Evolutionary conservation across 2,329 filamentous ascomycete species (phyloP).

Genomic region (Neospermospora avenae): DNA sequence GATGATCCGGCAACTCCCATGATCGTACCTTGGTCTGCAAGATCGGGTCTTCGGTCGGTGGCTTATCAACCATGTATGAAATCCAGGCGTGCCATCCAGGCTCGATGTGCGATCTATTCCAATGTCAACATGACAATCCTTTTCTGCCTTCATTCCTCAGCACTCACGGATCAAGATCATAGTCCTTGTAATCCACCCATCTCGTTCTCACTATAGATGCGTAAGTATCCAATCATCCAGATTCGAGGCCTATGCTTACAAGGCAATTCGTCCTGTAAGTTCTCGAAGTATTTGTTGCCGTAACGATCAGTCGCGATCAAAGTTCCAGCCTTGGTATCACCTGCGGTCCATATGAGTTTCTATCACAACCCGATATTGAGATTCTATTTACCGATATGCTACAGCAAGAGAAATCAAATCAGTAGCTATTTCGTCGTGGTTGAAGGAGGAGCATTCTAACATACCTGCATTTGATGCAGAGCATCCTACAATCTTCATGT

Average conservation of each 20-base stretch:
- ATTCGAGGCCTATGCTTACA: slow-evolving; percentile 51
- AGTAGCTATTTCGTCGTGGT: slow-evolving; percentile 22
- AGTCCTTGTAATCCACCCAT: slow-evolving; percentile 95
- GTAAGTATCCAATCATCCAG: slow-evolving; percentile 7
- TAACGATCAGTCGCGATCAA: slow-evolving; percentile 82
- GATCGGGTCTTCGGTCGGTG: slow-evolving; percentile 73
- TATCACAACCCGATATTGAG: not conserved
- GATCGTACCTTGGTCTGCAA: slow-evolving; percentile 62
- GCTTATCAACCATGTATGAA: slow-evolving; percentile 85
- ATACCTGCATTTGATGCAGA: slow-evolving; percentile 89
- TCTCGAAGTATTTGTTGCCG: slow-evolving; percentile 98
- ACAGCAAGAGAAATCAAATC: slow-evolving; percentile 17
- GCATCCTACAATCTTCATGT: slow-evolving; percentile 63
- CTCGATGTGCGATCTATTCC: slow-evolving; percentile 71
- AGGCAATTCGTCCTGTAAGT: slow-evolving; percentile 83
- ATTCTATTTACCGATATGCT: slow-evolving; percentile 32
- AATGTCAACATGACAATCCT: slow-evolving; percentile 10
- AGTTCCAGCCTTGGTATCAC: slow-evolving; percentile 92
- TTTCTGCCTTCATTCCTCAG: slow-evolving; percentile 1
- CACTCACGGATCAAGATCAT: slow-evolving; percentile 74
- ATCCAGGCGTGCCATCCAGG: slow-evolving; percentile 99
- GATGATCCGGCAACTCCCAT: slow-evolving; percentile 73
- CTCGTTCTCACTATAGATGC: slow-evolving; percentile 71
- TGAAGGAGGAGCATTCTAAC: slow-evolving; percentile 39
- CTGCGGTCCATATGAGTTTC: slow-evolving; percentile 44